Percentiles rank a stretch among this genome's conserved stretches.
Evolutionary conservation across 768 basidiomycete species (phyloP).

Genomic region (Mycena pura): DNA sequence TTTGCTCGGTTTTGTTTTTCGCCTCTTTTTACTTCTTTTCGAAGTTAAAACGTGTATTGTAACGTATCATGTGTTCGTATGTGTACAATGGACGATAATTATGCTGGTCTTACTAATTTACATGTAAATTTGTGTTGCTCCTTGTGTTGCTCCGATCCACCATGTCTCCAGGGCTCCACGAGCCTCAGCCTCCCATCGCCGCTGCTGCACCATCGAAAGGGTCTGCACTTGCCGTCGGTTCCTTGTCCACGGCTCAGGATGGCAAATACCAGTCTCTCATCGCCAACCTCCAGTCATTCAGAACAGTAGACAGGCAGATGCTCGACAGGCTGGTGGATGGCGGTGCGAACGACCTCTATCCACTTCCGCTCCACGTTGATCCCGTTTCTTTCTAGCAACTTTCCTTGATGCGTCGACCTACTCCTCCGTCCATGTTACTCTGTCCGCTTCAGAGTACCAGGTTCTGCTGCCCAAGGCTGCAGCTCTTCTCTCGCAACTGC

Average conservation of each 20-base stretch:
- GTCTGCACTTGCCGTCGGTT: conserved; percentile 76
- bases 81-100: conserved; percentile 3
- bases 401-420: conserved; percentile 60
- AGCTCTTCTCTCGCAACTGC: conserved; percentile 64
- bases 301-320: conserved; percentile 77
- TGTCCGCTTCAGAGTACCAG: conserved; percentile 67
- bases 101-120: background rate
- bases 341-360: conserved; percentile 52
- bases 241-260: conserved; percentile 76
- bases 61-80: conserved; percentile 6
- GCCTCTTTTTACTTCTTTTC: background rate
- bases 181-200: conserved; percentile 29
- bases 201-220: conserved; percentile 40
- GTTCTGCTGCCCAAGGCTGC: conserved; percentile 58
- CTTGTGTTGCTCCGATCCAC: background rate
- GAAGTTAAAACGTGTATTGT: conserved; percentile 6
- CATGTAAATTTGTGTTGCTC: background rate
- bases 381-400: conserved; percentile 53
- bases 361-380: conserved; percentile 15
- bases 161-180: conserved; percentile 72
- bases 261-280: conserved; percentile 80
- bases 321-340: conserved; percentile 82
- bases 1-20: background rate
- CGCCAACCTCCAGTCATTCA: conserved; percentile 58
- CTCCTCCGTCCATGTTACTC: conserved; percentile 70